These are phyloP conservation scores for Cyberlindnera euphorbiiphila DNA, from an alignment of 805 yeast species.

Conservation along the genomic window DNA sequence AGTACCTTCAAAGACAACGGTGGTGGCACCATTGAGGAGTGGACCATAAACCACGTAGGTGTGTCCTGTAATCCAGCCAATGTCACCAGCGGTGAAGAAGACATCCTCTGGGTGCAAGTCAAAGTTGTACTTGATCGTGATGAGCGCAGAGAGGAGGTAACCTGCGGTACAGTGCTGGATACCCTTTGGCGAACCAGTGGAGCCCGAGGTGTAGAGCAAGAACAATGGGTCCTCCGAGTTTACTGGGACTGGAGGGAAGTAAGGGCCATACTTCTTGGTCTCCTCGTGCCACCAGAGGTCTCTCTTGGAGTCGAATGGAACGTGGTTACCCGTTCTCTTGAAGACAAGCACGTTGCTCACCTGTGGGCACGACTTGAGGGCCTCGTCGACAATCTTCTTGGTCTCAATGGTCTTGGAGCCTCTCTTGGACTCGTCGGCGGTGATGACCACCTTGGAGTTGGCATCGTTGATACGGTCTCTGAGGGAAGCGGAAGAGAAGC, in stretches of 20 bases:
- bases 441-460: constrained; percentile 77
- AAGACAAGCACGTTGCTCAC: constrained; percentile 77
- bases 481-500: constrained; percentile 90
- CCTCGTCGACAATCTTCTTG: constrained; percentile 94
- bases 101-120: constrained; percentile 88
- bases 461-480: constrained; percentile 90
- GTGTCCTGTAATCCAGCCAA: constrained; percentile 99
- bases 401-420: constrained; percentile 93
- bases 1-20: constrained; percentile 94
- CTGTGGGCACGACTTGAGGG: constrained; percentile 60
- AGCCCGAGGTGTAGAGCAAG: constrained; percentile 94
- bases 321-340: constrained; percentile 76
- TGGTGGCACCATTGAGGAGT: constrained; percentile 78
- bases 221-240: constrained; percentile 93
- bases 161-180: constrained; percentile 95
- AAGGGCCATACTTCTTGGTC: constrained; percentile 67
- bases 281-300: constrained; percentile 98
- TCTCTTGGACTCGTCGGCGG: constrained; percentile 93
- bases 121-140: constrained; percentile 89
- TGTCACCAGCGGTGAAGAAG: constrained; percentile 95
- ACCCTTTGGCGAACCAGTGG: constrained; percentile 98
- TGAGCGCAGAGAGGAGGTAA: constrained; percentile 85
- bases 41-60: constrained; percentile 96
- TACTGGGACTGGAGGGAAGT: constrained; percentile 83
- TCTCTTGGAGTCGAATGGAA: constrained; percentile 47